phyloP scores from a whole-genome alignment of 192 early-diverging fungal genomes.

The Radiomyces spectabilis region DNA sequence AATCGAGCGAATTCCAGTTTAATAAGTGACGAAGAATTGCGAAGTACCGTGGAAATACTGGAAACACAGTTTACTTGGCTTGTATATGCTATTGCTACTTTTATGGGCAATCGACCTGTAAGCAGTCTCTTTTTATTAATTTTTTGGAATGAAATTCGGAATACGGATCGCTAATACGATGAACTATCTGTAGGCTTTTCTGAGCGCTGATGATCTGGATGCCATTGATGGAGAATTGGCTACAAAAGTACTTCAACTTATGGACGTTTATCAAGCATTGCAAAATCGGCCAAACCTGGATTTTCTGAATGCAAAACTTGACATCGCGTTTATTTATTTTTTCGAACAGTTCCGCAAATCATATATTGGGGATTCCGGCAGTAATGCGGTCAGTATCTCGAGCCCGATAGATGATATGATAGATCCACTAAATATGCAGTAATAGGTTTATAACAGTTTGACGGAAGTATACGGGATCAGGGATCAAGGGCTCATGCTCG shows the following conservation, averaged over 20 bases:
- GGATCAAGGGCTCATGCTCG: slow-evolving; percentile 51
- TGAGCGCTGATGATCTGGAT: slow-evolving; percentile 76
- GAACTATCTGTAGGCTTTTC: slow-evolving; percentile 15
- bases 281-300: slow-evolving; percentile 39
- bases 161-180: background rate
- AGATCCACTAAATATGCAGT: background rate
- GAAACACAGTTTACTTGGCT: slow-evolving; percentile 77
- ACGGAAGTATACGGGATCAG: slow-evolving; percentile 60
- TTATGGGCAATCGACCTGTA: slow-evolving; percentile 61
- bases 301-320: slow-evolving; percentile 56
- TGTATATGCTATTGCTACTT: slow-evolving; percentile 66
- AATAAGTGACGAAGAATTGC: slow-evolving; percentile 25
- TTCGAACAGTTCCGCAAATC: slow-evolving; percentile 70
- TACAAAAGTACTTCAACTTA: slow-evolving; percentile 58
- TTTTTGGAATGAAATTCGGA: no score
- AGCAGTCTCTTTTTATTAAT: slow-evolving; percentile 6
- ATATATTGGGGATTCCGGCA: slow-evolving; percentile 70
- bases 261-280: slow-evolving; percentile 58
- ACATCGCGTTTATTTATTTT: slow-evolving; percentile 75
- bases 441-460: slow-evolving; percentile 57
- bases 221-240: slow-evolving; percentile 68
- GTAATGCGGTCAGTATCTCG: slow-evolving; percentile 27
- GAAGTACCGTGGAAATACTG: slow-evolving; percentile 37
- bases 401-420: background rate
- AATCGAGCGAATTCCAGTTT: background rate